Evolutionary conservation across 208 protist genomes (phyloP).

Genomic region (Wallacemonas rigidus): DNA sequence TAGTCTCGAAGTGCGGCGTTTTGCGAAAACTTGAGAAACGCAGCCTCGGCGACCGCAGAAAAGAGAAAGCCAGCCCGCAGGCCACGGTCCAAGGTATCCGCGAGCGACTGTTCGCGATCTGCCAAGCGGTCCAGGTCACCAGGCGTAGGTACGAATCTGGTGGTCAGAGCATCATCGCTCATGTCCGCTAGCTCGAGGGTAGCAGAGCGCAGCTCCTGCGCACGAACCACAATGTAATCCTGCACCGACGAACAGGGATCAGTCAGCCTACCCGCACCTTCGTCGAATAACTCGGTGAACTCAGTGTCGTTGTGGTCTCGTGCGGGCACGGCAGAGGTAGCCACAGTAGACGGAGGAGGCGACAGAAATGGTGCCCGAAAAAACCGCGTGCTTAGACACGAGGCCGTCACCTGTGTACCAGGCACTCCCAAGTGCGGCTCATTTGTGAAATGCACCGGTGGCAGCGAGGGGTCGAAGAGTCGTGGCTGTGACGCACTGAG

Average conservation of each 20-base stretch:
- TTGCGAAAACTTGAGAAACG: constrained; percentile 15
- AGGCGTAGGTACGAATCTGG: neutral
- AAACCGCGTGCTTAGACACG: constrained; percentile 5
- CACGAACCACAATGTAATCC: constrained; percentile 11
- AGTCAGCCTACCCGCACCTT: neutral
- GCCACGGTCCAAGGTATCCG: neutral
- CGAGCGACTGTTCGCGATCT: neutral
- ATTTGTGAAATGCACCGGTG: constrained; percentile 2
- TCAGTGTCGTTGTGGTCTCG: neutral
- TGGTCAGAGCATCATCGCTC: neutral
- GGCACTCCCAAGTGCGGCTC: neutral
- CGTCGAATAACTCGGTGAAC: neutral
- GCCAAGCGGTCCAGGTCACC: neutral
- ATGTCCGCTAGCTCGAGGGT: neutral
- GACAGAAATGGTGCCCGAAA: neutral
- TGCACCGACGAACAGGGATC: constrained; percentile 1
- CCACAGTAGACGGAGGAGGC: neutral
- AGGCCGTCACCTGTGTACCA: neutral
- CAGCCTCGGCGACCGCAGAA: neutral
- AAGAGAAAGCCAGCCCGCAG: neutral
- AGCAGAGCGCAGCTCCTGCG: constrained; percentile 3
- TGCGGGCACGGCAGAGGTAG: neutral
- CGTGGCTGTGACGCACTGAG: neutral
- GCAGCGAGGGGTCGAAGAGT: neutral
- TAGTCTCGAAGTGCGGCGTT: neutral